Evolutionary conservation across 2,329 filamentous ascomycete genomes (phyloP).

Genomic region (Monilinia aucupariae): DNA sequence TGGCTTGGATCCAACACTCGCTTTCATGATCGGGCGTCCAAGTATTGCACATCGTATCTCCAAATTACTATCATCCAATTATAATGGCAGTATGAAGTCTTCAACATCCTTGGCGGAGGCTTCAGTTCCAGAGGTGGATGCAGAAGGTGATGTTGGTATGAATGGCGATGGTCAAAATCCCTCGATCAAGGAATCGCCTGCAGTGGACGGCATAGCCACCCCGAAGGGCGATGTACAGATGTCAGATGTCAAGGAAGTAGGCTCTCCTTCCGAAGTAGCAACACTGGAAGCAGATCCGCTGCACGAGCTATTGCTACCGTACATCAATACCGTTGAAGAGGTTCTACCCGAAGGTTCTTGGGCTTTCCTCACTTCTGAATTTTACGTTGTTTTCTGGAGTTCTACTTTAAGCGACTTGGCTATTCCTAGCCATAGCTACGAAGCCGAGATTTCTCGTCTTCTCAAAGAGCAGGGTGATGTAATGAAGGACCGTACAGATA

Average conservation of each 20-base stretch:
- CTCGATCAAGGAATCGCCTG: not conserved
- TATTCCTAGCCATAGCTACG: constrained; percentile 71
- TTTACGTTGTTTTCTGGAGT: constrained; percentile 91
- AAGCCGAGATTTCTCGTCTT: constrained; percentile 65
- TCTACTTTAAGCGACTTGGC: constrained; percentile 76
- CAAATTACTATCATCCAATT: constrained; percentile 22
- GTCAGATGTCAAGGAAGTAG: constrained; percentile 35
- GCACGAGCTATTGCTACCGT: constrained; percentile 65
- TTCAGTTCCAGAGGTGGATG: constrained; percentile 37
- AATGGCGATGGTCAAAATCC: constrained; percentile 22
- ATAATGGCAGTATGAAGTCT: constrained; percentile 26
- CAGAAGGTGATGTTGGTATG: constrained; percentile 50
- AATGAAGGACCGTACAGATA: constrained; percentile 66
- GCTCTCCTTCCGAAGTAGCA: constrained; percentile 36
- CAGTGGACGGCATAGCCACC: constrained; percentile 22
- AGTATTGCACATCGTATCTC: constrained; percentile 64
- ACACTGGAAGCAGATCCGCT: constrained; percentile 43
- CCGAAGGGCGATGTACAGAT: constrained; percentile 38
- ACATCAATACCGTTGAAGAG: constrained; percentile 63
- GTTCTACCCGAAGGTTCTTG: constrained; percentile 59
- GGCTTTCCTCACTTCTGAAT: constrained; percentile 67
- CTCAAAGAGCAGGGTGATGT: constrained; percentile 62
- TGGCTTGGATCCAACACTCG: constrained; percentile 71
- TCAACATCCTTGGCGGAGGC: constrained; percentile 11
- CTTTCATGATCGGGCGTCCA: constrained; percentile 76